Evolutionary conservation across 2,329 filamentous ascomycete species (phyloP), one percentile per base, ranked within the genome.

Genomic region (Neospermospora avenae): DNA sequence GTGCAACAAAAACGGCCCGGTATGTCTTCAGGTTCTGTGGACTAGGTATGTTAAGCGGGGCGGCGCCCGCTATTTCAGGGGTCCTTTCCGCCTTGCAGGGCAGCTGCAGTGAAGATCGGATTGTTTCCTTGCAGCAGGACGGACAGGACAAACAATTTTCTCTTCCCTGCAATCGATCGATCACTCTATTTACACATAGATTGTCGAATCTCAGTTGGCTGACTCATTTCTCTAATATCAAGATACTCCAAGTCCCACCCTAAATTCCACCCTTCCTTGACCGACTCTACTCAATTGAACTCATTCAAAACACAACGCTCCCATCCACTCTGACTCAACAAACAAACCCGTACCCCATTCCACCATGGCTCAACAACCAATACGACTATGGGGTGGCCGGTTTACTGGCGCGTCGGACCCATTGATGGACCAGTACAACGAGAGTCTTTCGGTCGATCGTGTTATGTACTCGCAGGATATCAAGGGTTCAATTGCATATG

Each of bases 361-460:
- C 31, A 55, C 2, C 44, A 60, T 60, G 58, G 58, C 53, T 41
- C 58, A 60, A 51, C 58, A 58, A 42, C 58, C 58, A 57, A 57
- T 60, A 53, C 58, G 58, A 52, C 28, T 60, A 39, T 60, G 58
- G 58, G 58, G 58, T 22, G 59, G 55, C 48, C 44, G 55, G 35
- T 61, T 70, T 55, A 62, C 69, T 88, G 89, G 90, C 79, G 87
- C 84, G 68, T 84, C 92, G 65, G 90, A 95, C 76, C 89, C 90
- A 51, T 82, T 95, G 57, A 95, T 96, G 90, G 81, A 85, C 62
- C 80, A 88, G 69, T 96, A 93, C 80, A 96, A 96, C 74, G 86
- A 87, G 69, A 87, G 83, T 59, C 86, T 96, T 67, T 84, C 83
- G 72, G 91, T 88, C 75, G 90, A 95, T 75, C 84, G 87, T 66